Evolutionary conservation across 2,329 filamentous ascomycete genomes (phyloP).

Genomic region (Epichloe glyceriae): DNA sequence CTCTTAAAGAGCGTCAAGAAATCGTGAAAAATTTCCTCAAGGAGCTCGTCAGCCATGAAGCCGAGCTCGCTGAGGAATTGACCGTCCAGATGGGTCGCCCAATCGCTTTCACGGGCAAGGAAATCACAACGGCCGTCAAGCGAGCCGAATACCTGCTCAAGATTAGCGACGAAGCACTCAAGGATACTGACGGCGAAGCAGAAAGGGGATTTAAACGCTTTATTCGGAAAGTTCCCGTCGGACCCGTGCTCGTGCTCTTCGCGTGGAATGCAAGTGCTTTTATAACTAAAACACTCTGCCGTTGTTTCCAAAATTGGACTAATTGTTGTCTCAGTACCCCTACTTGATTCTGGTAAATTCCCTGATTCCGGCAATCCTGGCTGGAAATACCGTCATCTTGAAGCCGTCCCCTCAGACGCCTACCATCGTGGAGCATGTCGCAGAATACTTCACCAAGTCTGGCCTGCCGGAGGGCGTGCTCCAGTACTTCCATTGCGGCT

Average conservation of each 20-base stretch:
- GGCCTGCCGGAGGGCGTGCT: conserved; percentile 74
- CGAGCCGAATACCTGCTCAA: conserved; percentile 77
- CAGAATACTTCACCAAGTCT: conserved; percentile 63
- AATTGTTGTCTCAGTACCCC: conserved; percentile 53
- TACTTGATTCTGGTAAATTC: conserved; percentile 91
- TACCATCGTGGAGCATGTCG: conserved; percentile 75
- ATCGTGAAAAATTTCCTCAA: conserved; percentile 72
- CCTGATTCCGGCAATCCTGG: conserved; percentile 77
- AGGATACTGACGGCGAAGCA: conserved; percentile 67
- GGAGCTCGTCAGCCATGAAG: conserved; percentile 55
- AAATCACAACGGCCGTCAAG: conserved; percentile 75
- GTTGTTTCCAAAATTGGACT: background rate
- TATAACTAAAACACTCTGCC: background rate
- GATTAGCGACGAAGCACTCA: conserved; percentile 65
- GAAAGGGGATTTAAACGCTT: conserved; percentile 86
- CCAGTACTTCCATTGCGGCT: conserved; percentile 86
- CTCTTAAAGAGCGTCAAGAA: conserved; percentile 59
- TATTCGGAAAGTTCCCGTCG: conserved; percentile 77
- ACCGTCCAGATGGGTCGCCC: conserved; percentile 94
- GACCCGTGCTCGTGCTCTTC: conserved; percentile 79
- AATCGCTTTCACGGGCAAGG: conserved; percentile 72
- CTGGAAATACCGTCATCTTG: conserved; percentile 81
- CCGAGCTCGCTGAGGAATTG: conserved; percentile 71
- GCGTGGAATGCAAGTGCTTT: conserved; percentile 73
- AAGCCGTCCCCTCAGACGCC: conserved; percentile 95